phyloP scores from a whole-genome alignment of 805 yeast species.

The Candida silvicultrix region DNA sequence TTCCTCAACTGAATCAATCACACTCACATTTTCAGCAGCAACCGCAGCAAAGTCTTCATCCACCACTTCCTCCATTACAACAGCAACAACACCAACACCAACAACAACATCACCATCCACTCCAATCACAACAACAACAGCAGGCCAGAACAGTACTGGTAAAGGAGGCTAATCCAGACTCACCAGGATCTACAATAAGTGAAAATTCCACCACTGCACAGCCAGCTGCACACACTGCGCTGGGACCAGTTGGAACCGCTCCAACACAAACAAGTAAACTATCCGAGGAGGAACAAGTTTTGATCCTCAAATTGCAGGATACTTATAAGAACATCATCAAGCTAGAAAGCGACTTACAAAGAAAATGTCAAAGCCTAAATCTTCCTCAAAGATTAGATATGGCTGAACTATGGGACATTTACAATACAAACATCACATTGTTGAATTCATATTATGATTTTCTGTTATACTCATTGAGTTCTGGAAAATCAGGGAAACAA shows the following conservation, averaged over 20 bases:
- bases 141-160: constrained; percentile 5
- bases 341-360: constrained; percentile 63
- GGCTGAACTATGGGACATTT: constrained; percentile 69
- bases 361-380: constrained; percentile 57
- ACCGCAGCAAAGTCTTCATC: not conserved
- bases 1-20: not conserved
- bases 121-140: constrained; percentile 3
- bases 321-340: constrained; percentile 65
- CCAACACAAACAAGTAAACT: constrained; percentile 12
- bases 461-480: constrained; percentile 62
- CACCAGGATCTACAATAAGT: constrained; percentile 10
- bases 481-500: constrained; percentile 72
- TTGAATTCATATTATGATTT: constrained; percentile 71
- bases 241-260: not conserved
- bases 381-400: constrained; percentile 45
- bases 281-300: constrained; percentile 54
- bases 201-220: not conserved
- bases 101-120: not conserved
- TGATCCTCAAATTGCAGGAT: constrained; percentile 67
- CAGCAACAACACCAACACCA: not conserved
- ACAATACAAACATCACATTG: constrained; percentile 58
- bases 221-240: not conserved
- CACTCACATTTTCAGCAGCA: constrained; percentile 1
- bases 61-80: not conserved
- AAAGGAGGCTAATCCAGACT: constrained; percentile 14